A percentile compares a stretch with the other conserved stretches of the same genome.
Conservation (phyloP, 805 yeast species). For the Metschnikowia noctiluminum region DNA sequence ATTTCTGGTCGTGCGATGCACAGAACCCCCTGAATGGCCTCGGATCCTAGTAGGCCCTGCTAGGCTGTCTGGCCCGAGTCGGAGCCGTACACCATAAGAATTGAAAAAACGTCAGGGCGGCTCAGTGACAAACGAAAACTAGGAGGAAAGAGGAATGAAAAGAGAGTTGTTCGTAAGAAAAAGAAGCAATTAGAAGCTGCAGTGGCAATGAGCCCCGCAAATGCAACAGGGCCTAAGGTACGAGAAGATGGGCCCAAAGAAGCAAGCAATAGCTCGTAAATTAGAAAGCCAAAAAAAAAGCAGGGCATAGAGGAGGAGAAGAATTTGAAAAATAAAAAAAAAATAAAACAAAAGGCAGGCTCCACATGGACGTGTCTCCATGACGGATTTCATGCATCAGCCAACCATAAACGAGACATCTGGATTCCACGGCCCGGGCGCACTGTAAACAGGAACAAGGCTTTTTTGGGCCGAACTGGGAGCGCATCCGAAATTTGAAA, state of each 20-base stretch:
- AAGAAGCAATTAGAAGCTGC: not conserved
- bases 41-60: too few relatives aligned
- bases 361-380: not conserved
- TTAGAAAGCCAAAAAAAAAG: too few relatives aligned
- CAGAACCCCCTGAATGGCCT: too few relatives aligned
- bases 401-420: not conserved
- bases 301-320: too few relatives aligned
- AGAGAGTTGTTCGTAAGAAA: not conserved
- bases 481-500: too few relatives aligned
- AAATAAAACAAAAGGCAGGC: not conserved
- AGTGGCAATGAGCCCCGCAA: not conserved
- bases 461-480: too few relatives aligned
- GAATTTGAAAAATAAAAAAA: too few relatives aligned
- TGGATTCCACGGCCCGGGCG: not conserved
- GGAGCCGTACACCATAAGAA: constrained; percentile 1
- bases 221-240: too few relatives aligned
- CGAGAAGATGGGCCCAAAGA: too few relatives aligned
- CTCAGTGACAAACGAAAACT: too few relatives aligned
- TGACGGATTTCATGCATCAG: constrained; percentile 6
- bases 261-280: not conserved
- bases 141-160: not conserved
- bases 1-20: too few relatives aligned
- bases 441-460: constrained; percentile 2
- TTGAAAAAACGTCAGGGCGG: not conserved
- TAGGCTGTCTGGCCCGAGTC: not conserved